Percentiles rank a stretch among this genome's conserved stretches.
These are phyloP conservation scores for Ustilago nuda DNA, from an alignment of 1,284 basidiomycete genomes.

Conservation along the genomic window DNA sequence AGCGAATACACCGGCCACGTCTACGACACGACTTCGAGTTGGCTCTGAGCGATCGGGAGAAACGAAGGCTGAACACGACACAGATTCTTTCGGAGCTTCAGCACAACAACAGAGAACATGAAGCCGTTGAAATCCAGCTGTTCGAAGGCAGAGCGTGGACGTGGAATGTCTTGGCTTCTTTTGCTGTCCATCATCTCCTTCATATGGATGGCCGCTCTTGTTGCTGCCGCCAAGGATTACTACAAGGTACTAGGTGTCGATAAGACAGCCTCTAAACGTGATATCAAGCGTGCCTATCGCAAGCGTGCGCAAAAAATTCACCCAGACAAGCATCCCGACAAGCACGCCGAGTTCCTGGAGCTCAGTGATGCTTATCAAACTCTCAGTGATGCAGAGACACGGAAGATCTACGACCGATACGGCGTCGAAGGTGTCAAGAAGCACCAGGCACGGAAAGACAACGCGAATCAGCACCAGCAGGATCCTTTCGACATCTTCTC, in stretches of 20 bases:
- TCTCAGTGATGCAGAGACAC: constrained; percentile 60
- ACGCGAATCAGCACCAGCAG: constrained; percentile 47
- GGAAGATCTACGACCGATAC: constrained; percentile 65
- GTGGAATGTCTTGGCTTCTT: constrained; percentile 21
- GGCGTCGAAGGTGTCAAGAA: constrained; percentile 67
- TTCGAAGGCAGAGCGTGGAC: neutral
- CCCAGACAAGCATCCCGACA: constrained; percentile 68
- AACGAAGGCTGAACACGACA: neutral
- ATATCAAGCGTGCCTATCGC: constrained; percentile 67
- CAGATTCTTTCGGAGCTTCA: neutral
- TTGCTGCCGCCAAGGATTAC: constrained; percentile 59
- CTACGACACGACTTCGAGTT: neutral
- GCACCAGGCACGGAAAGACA: constrained; percentile 58
- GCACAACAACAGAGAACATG: constrained; percentile 13
- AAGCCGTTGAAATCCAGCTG: constrained; percentile 39
- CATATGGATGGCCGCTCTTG: constrained; percentile 39
- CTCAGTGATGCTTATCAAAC: constrained; percentile 67
- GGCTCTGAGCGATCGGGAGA: neutral
- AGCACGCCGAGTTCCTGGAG: constrained; percentile 70
- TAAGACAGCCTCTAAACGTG: constrained; percentile 58
- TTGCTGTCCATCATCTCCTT: constrained; percentile 20
- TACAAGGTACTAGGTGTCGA: constrained; percentile 66
- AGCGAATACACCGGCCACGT: neutral
- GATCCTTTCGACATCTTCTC: constrained; percentile 68
- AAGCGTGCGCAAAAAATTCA: constrained; percentile 66